A percentile compares a stretch with the other conserved stretches of the same genome.
phyloP scores from a whole-genome alignment of 2,329 filamentous ascomycete genomes.

The Phialophora expanda region DNA sequence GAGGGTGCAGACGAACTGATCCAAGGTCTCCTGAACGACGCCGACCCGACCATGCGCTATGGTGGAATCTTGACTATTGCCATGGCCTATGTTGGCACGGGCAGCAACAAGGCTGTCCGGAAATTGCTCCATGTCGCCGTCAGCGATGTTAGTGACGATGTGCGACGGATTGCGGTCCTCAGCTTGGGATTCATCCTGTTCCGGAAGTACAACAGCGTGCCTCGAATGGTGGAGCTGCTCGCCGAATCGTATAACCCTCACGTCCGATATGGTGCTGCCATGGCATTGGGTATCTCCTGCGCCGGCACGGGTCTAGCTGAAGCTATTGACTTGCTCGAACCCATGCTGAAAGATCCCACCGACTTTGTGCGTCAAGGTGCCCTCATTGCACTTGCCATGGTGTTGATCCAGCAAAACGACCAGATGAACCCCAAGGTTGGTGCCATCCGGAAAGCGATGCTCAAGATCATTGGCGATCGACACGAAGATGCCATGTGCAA shows the following conservation, averaged over 20 bases:
- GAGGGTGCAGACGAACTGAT: conserved; percentile 94
- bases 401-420: conserved; percentile 99
- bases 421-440: conserved; percentile 97
- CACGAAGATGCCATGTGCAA: conserved; percentile 99
- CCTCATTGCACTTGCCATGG: conserved; percentile 93
- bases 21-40: conserved; percentile 88
- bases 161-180: conserved; percentile 94
- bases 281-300: conserved; percentile 97
- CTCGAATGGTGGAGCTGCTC: conserved; percentile 96
- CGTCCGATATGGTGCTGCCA: conserved; percentile 94
- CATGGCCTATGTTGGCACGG: conserved; percentile 93
- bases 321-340: conserved; percentile 93
- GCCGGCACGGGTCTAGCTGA: conserved; percentile 95
- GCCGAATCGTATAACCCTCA: conserved; percentile 99
- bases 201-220: conserved; percentile 94
- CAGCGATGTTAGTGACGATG: conserved; percentile 97
- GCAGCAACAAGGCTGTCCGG: conserved; percentile 97
- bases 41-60: conserved; percentile 90
- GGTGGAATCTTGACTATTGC: conserved; percentile 99
- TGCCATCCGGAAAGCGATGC: conserved; percentile 86
- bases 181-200: conserved; percentile 98
- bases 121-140: conserved; percentile 95
- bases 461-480: conserved; percentile 90
- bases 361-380: conserved; percentile 98
- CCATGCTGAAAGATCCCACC: conserved; percentile 99